phyloP scores from a whole-genome alignment of 371 early-diverging fungal genomes.

The Mucor irregularis region DNA sequence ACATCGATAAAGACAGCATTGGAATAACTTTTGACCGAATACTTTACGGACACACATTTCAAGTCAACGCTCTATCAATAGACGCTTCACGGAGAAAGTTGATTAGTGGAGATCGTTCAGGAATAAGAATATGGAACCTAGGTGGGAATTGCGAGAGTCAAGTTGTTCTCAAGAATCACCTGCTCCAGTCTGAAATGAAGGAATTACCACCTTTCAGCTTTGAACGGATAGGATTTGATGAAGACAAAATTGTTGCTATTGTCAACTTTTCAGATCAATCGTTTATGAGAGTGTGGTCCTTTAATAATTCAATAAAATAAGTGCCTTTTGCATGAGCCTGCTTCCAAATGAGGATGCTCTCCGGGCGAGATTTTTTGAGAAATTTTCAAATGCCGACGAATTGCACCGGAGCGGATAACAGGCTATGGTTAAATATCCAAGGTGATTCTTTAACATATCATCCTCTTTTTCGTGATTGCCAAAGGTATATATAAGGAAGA shows the following conservation, averaged over 20 bases:
- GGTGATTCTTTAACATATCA: slow-evolving; percentile 15
- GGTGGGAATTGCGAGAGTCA: background rate
- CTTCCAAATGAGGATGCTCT: background rate
- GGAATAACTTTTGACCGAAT: slow-evolving; percentile 34
- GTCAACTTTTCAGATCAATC: slow-evolving; percentile 1
- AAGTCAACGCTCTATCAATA: slow-evolving; percentile 40
- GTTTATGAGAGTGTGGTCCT: slow-evolving; percentile 28
- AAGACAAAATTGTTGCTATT: slow-evolving; percentile 37
- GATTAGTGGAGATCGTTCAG: slow-evolving; percentile 46
- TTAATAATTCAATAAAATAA: slow-evolving; percentile 2
- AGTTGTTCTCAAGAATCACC: slow-evolving; percentile 3
- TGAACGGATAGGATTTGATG: slow-evolving; percentile 32
- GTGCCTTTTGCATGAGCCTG: background rate
- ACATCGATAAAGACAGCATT: slow-evolving; percentile 8
- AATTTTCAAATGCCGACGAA: background rate
- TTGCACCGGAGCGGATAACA: background rate
- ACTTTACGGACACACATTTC: slow-evolving; percentile 50
- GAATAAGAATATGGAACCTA: slow-evolving; percentile 47
- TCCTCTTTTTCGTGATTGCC: slow-evolving; percentile 26
- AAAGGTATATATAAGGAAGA: slow-evolving; percentile 21
- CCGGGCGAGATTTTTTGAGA: too few relatives aligned
- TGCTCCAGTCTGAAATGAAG: slow-evolving; percentile 6
- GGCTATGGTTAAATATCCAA: slow-evolving; percentile 9
- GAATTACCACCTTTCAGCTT: slow-evolving; percentile 24
- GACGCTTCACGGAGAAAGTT: slow-evolving; percentile 27